Evolutionary conservation across 1,284 basidiomycete species (phyloP), one percentile per base, ranked within the genome.

Genomic region (Peniophora sp.): DNA sequence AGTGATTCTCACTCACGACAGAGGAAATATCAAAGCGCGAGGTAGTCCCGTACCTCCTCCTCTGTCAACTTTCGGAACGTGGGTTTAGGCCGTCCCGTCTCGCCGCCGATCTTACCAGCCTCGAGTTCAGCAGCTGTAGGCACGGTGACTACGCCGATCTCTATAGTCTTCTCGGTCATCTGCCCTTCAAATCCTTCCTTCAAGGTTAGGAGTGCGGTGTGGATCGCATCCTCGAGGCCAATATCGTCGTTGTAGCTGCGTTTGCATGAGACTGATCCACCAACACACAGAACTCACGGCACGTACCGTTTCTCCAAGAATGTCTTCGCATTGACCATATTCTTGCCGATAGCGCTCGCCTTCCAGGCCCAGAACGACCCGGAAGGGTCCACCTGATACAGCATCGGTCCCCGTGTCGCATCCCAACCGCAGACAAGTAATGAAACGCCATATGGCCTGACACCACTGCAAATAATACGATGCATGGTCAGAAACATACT

Each of bases 281-380:
- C n/a, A 53, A 51, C 57, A 54, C 53, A 55, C 49, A 59, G 53
- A 59, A 53, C 54, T 52, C 48, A 62, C 41, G 42, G 52, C 10
- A 69, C 83, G 61, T 60, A 93, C 91, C 94, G 81, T 72, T 99
- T 99, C 73, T 99, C 97, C 58, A 99, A 70, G 71, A 99, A 99
- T 2, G 97, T 98, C 72, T 99, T 99, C 49, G 95, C 97, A 64
- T 99, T 99, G 50, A 94, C 85, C 92, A 98, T 98, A 72, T 99
- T 99, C 76, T 99, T 99, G 37, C 97, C 97, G 62, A 99, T 99
- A 14, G 97, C 97, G 64, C 92, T 96, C 12, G 97, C 97, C 70
- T 99, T 99, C 97, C 97, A 99, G 48, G 97, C 95, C 95, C 95
- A 98, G 72, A 93, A 99, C 46, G 92, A 94, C 45, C 97, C 97